Base-by-base conservation (phyloP, 768 basidiomycete species). In the Chalciporus piperatus region DNA sequence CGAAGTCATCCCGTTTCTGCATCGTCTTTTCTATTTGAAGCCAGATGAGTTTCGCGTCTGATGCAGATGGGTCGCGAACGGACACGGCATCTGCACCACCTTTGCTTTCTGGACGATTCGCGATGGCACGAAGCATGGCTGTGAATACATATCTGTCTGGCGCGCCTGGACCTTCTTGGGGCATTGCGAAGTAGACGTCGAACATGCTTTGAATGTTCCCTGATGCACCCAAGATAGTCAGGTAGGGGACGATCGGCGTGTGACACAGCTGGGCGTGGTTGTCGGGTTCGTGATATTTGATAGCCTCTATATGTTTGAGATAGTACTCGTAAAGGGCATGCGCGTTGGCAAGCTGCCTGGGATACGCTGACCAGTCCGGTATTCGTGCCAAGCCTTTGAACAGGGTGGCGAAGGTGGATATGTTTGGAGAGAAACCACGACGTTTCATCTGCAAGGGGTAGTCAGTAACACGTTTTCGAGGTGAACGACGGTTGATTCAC, bases 31-130 rank as follows among this genome's bases (percentile, higher is more conserved):
- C 59, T 69, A 85, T 75, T 61, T 84, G 81, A 11, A 68, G 73
- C 90, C 90, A 92, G 13, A 92, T 67, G 14, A 87, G 72, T 60
- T 78, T 85, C 13, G 85, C 87, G 54, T 90, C 85, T 16, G 81
- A 77, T 9, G 84, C 81, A 50, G 52, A 49, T 20, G 55, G 75
- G 75, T 65, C 82, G 72, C 30, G 56, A 50, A 38, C 62, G 55
- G 45, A 71, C 47, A 52, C 33, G 45, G 57, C 59, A 6, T 2
- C n/a, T 16, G 16, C n/a, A 37, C n/a, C 35, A 13, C 48, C 58
- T 39, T 57, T 52, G 17, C 47, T 59, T 44, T 57, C 52, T 51
- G 54, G 61, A 41, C 56, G 48, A 28, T 49, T 55, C 59, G 47
- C 76, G 60, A 65, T 63, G 42, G 80, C 79, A 40, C 75, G 74